A percentile compares a stretch with the other conserved stretches of the same genome.
phyloP scores from a whole-genome alignment of 495 filamentous ascomycete species.

The Entonaema liquescens region DNA sequence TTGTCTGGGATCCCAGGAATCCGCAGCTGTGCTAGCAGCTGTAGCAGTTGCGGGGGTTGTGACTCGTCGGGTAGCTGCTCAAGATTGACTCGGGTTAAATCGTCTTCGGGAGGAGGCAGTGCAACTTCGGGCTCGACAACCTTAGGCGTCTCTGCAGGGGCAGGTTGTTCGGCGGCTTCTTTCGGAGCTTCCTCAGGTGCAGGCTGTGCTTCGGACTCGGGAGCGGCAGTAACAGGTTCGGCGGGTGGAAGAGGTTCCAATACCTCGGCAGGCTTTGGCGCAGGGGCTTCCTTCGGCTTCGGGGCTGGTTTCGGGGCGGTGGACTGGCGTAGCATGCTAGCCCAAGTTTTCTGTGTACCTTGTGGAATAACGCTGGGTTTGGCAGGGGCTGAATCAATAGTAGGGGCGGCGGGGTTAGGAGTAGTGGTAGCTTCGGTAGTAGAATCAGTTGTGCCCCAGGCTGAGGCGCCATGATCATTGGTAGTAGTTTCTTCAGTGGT shows the following conservation, averaged over 20 bases:
- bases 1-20: conserved; percentile 76
- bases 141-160: conserved; percentile 44
- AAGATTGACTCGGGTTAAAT: conserved; percentile 90
- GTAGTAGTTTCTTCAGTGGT: conserved; percentile 45
- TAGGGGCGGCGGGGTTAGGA: conserved; percentile 32
- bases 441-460: conserved; percentile 35
- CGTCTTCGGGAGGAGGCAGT: conserved; percentile 76
- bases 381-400: conserved; percentile 36
- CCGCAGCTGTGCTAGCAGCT: conserved; percentile 88
- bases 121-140: conserved; percentile 61
- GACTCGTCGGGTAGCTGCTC: conserved; percentile 87
- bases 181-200: conserved; percentile 42
- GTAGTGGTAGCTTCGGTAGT: conserved; percentile 33
- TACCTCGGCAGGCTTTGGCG: conserved; percentile 51
- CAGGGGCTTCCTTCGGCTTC: conserved; percentile 56
- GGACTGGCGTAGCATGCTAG: conserved; percentile 62
- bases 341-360: conserved; percentile 62
- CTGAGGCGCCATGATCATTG: conserved; percentile 37
- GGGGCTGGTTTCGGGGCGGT: conserved; percentile 54
- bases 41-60: conserved; percentile 78
- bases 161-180: conserved; percentile 43
- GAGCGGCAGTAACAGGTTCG: conserved; percentile 38
- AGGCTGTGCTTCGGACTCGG: conserved; percentile 50
- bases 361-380: conserved; percentile 48
- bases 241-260: conserved; percentile 51